phyloP scores from a whole-genome alignment of 1,139 yeast genomes.

The Fermentozyma sake region DNA sequence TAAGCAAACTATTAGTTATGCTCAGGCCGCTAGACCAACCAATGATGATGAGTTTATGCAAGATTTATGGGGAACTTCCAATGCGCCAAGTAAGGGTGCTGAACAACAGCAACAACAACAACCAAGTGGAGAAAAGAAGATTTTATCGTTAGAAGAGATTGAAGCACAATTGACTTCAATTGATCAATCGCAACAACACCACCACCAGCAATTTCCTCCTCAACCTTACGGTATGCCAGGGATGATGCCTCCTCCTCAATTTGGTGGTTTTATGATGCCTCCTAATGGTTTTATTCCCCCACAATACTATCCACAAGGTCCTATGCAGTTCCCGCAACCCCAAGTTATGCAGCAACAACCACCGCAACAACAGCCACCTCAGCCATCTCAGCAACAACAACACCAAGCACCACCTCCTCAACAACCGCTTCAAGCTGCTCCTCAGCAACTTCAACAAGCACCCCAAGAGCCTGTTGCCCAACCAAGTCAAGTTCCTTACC shows the following conservation, averaged over 20 bases:
- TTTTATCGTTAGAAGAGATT: conserved; percentile 68
- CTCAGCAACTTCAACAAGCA: conserved; percentile 8
- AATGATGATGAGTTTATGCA: conserved; percentile 49
- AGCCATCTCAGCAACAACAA: conserved; percentile 12
- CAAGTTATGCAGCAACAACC: conserved; percentile 18
- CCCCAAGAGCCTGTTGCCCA: too few species aligned
- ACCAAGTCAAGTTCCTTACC: conserved; percentile 8
- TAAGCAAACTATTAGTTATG: conserved; percentile 48
- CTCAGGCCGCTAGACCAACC: conserved; percentile 39
- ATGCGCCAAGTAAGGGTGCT: conserved; percentile 20
- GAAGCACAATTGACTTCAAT: conserved; percentile 66
- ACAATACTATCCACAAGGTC: conserved; percentile 21
- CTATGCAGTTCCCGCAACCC: conserved; percentile 23
- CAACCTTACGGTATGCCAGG: conserved; percentile 33
- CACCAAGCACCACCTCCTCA: conserved; percentile 14
- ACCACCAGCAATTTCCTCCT: conserved; percentile 19
- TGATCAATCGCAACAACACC: conserved; percentile 28
- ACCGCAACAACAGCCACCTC: conserved; percentile 10
- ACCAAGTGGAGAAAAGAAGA: conserved; percentile 31
- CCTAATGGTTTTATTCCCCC: conserved; percentile 36
- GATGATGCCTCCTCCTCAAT: conserved; percentile 35
- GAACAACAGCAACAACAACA: conserved; percentile 2
- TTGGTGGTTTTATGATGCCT: conserved; percentile 39
- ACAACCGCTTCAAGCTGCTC: conserved; percentile 13
- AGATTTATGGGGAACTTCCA: conserved; percentile 45